phyloP scores from a whole-genome alignment of 306 rosid genomes.

The Glycine soja region DNA sequence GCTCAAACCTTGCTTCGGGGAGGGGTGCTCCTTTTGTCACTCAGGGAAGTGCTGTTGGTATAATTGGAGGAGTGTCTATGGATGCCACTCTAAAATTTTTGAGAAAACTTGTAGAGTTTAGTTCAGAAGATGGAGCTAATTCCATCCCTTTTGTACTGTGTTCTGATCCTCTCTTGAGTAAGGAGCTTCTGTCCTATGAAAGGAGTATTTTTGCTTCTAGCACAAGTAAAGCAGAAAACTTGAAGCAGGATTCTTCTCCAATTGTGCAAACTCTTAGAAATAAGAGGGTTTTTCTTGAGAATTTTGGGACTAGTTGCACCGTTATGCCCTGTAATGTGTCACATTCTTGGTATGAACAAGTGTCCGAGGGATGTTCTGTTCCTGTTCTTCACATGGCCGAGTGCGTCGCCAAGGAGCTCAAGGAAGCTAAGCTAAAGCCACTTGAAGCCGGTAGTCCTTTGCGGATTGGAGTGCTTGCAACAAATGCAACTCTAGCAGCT shows the following conservation, averaged over 20 bases:
- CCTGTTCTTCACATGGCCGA: conserved; percentile 81
- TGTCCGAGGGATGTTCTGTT: conserved; percentile 68
- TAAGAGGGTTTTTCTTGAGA: conserved; percentile 73
- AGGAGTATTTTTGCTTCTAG: conserved; percentile 55
- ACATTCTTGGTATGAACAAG: conserved; percentile 85
- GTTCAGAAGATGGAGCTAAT: conserved; percentile 61
- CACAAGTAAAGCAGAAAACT: conserved; percentile 46
- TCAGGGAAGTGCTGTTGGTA: conserved; percentile 61
- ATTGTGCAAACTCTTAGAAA: conserved; percentile 62
- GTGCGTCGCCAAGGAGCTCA: conserved; percentile 82
- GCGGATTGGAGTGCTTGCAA: conserved; percentile 80
- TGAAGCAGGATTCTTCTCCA: conserved; percentile 53
- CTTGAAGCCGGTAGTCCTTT: conserved; percentile 81
- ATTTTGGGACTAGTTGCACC: conserved; percentile 73
- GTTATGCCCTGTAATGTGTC: conserved; percentile 89
- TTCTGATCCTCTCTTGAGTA: conserved; percentile 66
- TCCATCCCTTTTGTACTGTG: conserved; percentile 70
- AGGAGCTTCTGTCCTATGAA: conserved; percentile 61
- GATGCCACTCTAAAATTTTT: conserved; percentile 67
- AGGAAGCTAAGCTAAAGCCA: conserved; percentile 86
- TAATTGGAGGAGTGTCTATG: conserved; percentile 77
- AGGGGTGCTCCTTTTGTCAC: conserved; percentile 47
- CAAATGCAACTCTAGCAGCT: conserved; percentile 65
- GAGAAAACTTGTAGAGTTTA: conserved; percentile 64
- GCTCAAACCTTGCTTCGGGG: conserved; percentile 51